phyloP scores from a whole-genome alignment of 2,329 filamentous ascomycete species.

The Exophiala oligosperma region DNA sequence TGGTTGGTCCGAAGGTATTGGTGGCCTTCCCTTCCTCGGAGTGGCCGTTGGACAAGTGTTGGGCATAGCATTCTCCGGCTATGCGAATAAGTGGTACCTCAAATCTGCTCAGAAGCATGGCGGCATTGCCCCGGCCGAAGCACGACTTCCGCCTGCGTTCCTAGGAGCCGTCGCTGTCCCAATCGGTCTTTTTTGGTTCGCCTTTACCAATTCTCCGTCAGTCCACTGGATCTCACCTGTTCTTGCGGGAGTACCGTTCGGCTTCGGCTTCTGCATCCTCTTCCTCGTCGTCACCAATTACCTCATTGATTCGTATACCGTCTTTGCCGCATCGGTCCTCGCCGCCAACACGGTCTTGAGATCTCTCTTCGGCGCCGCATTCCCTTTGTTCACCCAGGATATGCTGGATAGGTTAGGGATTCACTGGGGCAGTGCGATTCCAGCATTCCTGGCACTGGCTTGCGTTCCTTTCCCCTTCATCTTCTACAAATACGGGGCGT shows the following conservation, averaged over 20 bases:
- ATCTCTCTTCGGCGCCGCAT: constrained; percentile 73
- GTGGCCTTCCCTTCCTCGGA: constrained; percentile 67
- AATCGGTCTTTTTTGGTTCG: constrained; percentile 66
- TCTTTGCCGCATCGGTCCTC: constrained; percentile 74
- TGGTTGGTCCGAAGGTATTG: constrained; percentile 60
- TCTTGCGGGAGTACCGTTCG: constrained; percentile 53
- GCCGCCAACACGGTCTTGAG: constrained; percentile 79
- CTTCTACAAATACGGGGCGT: constrained; percentile 45
- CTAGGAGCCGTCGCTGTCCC: constrained; percentile 64
- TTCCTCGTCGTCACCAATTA: constrained; percentile 41
- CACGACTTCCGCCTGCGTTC: constrained; percentile 62
- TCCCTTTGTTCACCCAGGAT: constrained; percentile 53
- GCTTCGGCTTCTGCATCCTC: constrained; percentile 54
- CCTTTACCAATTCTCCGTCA: constrained; percentile 61
- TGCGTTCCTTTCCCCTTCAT: constrained; percentile 47
- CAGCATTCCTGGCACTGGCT: constrained; percentile 47
- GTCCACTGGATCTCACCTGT: constrained; percentile 59
- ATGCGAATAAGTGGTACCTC: constrained; percentile 57
- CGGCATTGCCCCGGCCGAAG: constrained; percentile 65
- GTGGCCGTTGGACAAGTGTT: constrained; percentile 66
- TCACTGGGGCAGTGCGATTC: constrained; percentile 50
- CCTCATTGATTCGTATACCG: constrained; percentile 63
- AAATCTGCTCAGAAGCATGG: constrained; percentile 45
- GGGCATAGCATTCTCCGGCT: constrained; percentile 57
- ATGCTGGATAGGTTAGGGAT: constrained; percentile 48